Evolutionary conservation across 345 rosid genomes (phyloP), one percentile per base, ranked within the genome.

Genomic region (Noccaea bulbosa): DNA sequence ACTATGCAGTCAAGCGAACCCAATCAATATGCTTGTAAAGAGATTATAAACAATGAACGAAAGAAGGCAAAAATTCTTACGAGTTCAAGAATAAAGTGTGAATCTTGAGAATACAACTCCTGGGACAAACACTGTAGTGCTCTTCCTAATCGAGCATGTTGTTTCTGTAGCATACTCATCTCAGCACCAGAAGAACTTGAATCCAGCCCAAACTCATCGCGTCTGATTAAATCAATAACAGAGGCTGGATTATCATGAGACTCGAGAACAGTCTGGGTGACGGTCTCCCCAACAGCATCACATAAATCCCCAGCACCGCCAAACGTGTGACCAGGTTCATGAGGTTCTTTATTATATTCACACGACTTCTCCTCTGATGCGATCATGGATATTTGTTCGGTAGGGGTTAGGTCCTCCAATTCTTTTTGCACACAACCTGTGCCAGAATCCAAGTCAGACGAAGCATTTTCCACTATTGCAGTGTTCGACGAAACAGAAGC

Each of bases 101-200:
- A 91, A 84, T 94, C 99, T 79, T 94, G 93, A 61, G 97, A 94
- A 78, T 94, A 94, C 67, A 94, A 75, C 77, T 94, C 99, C 79
- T 88, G 99, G 14, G 99, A 94, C 71, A 94, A 91, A 81, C 97
- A 94, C 56, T 94, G 93, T 43, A 94, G 96, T 63, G 99, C 97
- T 84, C 99, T 94, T 46, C 97, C 99, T 33, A 94, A 77, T 49
- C 97, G 99, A 82, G 96, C 97, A 81, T 94, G 99, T 75, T 94
- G 99, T 82, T 89, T 94, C 77, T 79, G 86, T 80, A 94, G 77
- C 85, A 94, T 81, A 80, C 65, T 78, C 72, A 77, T 86, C 80
- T 94, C 97, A 45, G 68, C 62, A 45, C 78, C 75, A 73, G 95
- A 84, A 79, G 87, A 82, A 80, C 68, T 77, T 48, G 84, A 77